phyloP scores from a whole-genome alignment of 2,329 filamentous ascomycete genomes.

The Allantophomopsis lycopodina region DNA sequence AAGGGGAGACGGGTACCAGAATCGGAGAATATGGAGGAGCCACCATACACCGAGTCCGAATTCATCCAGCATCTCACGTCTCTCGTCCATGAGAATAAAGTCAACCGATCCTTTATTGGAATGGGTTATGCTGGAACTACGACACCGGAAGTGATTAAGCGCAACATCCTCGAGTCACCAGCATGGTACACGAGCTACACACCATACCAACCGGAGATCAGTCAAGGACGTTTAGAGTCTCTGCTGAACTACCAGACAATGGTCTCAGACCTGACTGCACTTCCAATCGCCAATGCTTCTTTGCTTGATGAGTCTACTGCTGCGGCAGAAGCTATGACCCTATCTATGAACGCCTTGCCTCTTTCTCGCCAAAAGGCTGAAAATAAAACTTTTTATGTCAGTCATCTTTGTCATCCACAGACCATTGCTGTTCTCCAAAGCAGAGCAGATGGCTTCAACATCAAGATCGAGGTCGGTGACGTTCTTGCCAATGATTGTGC shows the following conservation, averaged over 20 bases:
- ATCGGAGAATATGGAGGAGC: conserved; percentile 1
- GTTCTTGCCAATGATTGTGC: conserved; percentile 50
- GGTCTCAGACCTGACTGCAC: conserved; percentile 73
- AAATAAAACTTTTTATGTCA: conserved; percentile 75
- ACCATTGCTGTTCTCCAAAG: conserved; percentile 74
- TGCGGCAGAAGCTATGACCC: conserved; percentile 89
- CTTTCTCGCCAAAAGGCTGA: conserved; percentile 56
- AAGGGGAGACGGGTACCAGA: conserved; percentile 12
- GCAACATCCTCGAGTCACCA: conserved; percentile 84
- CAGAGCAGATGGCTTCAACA: conserved; percentile 82
- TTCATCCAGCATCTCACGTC: conserved; percentile 36
- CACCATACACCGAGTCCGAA: conserved; percentile 37
- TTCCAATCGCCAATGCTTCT: conserved; percentile 83
- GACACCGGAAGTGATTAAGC: conserved; percentile 79
- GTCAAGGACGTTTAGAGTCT: conserved; percentile 84
- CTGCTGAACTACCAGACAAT: conserved; percentile 93
- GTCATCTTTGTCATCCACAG: conserved; percentile 69
- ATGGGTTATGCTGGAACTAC: conserved; percentile 81
- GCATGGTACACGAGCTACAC: conserved; percentile 98
- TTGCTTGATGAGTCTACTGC: conserved; percentile 85
- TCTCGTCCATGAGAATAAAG: conserved; percentile 44
- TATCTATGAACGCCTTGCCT: conserved; percentile 69
- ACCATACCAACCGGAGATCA: conserved; percentile 94
- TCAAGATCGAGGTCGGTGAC: conserved; percentile 63
- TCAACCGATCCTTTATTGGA: conserved; percentile 62